Evolutionary conservation across 2,329 filamentous ascomycete genomes (phyloP), one percentile per base, ranked within the genome.

Genomic region (Phyllosticta citrichinensis): DNA sequence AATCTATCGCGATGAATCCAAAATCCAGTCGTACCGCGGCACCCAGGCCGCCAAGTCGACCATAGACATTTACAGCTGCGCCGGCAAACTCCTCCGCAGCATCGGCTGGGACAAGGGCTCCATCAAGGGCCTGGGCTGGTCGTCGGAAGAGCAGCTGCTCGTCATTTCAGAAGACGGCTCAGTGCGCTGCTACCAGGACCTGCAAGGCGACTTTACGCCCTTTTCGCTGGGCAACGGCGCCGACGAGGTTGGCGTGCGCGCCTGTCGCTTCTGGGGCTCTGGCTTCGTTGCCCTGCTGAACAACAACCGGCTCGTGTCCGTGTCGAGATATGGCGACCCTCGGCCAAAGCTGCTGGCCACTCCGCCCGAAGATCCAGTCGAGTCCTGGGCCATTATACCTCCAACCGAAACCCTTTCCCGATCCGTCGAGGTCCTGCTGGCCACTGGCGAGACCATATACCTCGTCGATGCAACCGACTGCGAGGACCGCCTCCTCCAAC

Each of bases 121-220:
- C 2, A 89, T 99, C 70, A 88, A 87, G 73, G 91, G 90, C 1
- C 81, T 99, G 20, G 94, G 94, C 35, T 99, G 94, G 94, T 96
- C 92, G 20, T 93, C 96, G 69, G 91, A 97, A 65, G 94, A 99
- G 79, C 88, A 89, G 71, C 81, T 99, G 55, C 79, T 99, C 3
- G 88, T 97, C 0, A 86, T 97, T 57, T 90, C 91, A 10, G 84
- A 88, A 58, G 93, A 99, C 70, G 94, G 94, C 24, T 93, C 86
- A 1, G 93, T 97, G 52, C 83, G 92, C 63, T 94, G 91, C 73
- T 97, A 92, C 70, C 86, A 91, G 72, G 89, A 94, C 69, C 78
- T 99, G n/a, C 89, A 96, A 72, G 90, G 88, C 64, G 93, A 97
- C 71, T 99, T 99, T 71, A 90, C 87, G 17, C 92, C 96, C 62